phyloP scores from a whole-genome alignment of 2,329 filamentous ascomycete species.

The Aspergillus piperis region DNA sequence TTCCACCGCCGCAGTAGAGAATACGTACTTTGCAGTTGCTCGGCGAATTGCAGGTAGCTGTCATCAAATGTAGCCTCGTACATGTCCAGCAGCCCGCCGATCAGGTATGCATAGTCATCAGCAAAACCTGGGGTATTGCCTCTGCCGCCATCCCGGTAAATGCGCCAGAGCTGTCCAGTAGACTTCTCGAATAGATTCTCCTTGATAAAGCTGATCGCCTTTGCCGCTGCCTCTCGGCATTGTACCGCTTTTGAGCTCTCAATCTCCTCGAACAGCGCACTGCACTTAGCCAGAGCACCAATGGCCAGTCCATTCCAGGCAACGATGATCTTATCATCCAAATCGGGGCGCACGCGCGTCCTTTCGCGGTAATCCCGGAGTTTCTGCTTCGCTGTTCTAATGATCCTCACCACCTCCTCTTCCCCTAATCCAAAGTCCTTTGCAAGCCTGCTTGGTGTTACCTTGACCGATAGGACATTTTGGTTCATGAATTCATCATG shows the following conservation, averaged over 20 bases:
- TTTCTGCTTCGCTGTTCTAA: conserved; percentile 67
- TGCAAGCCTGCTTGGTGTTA: conserved; percentile 68
- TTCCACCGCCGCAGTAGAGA: background rate
- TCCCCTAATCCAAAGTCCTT: conserved; percentile 72
- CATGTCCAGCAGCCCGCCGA: conserved; percentile 77
- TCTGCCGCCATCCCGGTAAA: conserved; percentile 67
- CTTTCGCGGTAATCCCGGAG: conserved; percentile 71
- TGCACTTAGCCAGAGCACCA: conserved; percentile 73
- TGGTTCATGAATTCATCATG: conserved; percentile 94
- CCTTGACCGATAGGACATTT: conserved; percentile 77
- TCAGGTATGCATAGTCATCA: conserved; percentile 91
- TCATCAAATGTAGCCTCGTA: conserved; percentile 81
- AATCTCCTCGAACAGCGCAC: conserved; percentile 64
- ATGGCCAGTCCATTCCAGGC: conserved; percentile 90
- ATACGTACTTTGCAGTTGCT: conserved; percentile 69
- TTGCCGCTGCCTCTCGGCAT: conserved; percentile 67
- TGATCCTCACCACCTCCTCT: conserved; percentile 66
- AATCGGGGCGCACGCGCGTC: conserved; percentile 71
- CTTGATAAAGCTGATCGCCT: conserved; percentile 71
- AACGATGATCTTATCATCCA: conserved; percentile 87
- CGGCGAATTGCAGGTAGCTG: conserved; percentile 75
- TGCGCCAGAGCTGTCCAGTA: conserved; percentile 67
- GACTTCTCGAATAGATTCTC: conserved; percentile 69
- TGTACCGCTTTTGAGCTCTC: conserved; percentile 58
- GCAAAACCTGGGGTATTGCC: conserved; percentile 74